These are phyloP conservation scores for Cladophialophora exuberans DNA, from an alignment of 2,329 filamentous ascomycete species.

Conservation along the genomic window DNA sequence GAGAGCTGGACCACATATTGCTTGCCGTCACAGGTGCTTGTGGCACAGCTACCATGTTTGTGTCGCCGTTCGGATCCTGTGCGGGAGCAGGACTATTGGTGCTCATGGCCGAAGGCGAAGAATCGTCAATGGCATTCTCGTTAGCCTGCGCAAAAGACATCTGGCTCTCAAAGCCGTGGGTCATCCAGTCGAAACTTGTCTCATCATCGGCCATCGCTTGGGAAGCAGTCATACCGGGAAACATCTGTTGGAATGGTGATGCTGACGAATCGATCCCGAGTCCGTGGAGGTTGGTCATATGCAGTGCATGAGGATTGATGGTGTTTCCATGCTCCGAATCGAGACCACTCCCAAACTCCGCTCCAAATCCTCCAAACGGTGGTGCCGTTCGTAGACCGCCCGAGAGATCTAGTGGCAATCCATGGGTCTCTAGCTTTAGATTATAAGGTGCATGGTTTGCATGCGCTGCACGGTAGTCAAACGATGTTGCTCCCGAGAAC, in stretches of 20 bases:
- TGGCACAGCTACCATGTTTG: slow-evolving; percentile 42
- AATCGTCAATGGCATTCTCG: slow-evolving; percentile 85
- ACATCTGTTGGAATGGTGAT: slow-evolving; percentile 46
- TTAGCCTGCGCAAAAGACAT: slow-evolving; percentile 70
- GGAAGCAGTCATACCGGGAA: slow-evolving; percentile 61
- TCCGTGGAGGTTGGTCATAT: slow-evolving; percentile 74
- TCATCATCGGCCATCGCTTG: slow-evolving; percentile 66
- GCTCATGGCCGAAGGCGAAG: slow-evolving; percentile 94
- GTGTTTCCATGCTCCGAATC: slow-evolving; percentile 54
- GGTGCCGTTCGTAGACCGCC: slow-evolving; percentile 79
- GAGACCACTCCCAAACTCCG: slow-evolving; percentile 70
- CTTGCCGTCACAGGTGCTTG: slow-evolving; percentile 50
- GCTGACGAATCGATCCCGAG: slow-evolving; percentile 46
- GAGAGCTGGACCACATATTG: slow-evolving; percentile 70
- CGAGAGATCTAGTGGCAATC: slow-evolving; percentile 67
- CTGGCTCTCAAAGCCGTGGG: slow-evolving; percentile 74
- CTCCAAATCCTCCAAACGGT: slow-evolving; percentile 65
- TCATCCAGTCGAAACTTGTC: slow-evolving; percentile 79
- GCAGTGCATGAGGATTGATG: slow-evolving; percentile 70
- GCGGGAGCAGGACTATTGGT: slow-evolving; percentile 89
- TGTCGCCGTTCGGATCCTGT: slow-evolving; percentile 90
- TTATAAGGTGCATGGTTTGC: slow-evolving; percentile 70
- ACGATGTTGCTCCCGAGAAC: slow-evolving; percentile 56
- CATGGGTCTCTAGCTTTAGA: slow-evolving; percentile 81
- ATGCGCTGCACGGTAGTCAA: slow-evolving; percentile 73